Base-by-base conservation (phyloP, 2,329 filamentous ascomycete species). In the Aspergillus tubingensis region DNA sequence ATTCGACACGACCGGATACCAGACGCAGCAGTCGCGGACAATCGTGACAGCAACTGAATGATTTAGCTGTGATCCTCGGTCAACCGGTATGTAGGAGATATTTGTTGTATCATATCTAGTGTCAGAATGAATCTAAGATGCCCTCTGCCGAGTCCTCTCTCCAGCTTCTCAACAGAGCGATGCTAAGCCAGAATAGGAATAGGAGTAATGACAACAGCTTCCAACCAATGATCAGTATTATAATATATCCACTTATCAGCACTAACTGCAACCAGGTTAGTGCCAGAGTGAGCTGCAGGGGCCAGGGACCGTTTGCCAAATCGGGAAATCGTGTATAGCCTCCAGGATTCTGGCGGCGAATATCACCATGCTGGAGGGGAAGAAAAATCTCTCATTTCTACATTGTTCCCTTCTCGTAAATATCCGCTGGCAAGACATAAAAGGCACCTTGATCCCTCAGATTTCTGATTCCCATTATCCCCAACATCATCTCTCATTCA, bases 271-370 rank as follows among this genome's bases (percentile, higher is more conserved):
- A 36, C 10, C 5, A 17, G 19, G 8, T 25, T 55, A 55, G 53
- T 25, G n/a, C n/a, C 8, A 2, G 5, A 27, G 2, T 13, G 21
- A 8, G 15, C 39, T 47, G 53, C 53, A 55, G 39, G 53, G 53
- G 17, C 27, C 5, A 25, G 41, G 19, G 25, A 55, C 53, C 53
- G 53, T 55, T 47, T 55, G n/a, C 53, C 53, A 39, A 32, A 47
- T 21, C 25, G 44, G 53, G 53, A 32, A 55, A 55, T 25, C 3
- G n/a, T 19, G 53, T 27, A 55, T 55, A 55, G 53, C 53, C 19
- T 32, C 13, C 25, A 36, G 15, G 23, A 47, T 27, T 17, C 23
- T 41, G 4, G 19, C 15, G 32, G 32, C 32, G 4, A 13, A 36
- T 36, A 5, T 36, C 32, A 36, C 32, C 2, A 36, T 32, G 32